Evolutionary conservation across 257 asterid genomes (phyloP), one percentile per base, ranked within the genome.

Genomic region (Solanum ahanhuiri): DNA sequence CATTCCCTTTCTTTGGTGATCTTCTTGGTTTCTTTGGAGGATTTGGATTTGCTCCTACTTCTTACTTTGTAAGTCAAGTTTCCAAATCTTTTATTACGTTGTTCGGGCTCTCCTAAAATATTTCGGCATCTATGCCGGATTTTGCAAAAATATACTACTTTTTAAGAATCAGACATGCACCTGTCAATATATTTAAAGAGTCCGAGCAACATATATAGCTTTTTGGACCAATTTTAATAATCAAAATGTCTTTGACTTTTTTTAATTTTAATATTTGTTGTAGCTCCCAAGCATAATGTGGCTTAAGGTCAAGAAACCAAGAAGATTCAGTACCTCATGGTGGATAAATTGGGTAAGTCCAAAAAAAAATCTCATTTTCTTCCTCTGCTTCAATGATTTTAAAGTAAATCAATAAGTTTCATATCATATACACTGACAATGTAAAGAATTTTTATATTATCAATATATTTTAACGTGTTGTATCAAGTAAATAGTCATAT

Each of bases 11-110:
- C 93, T 96, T 96, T 82, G 99, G 99, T 28, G 99, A 94, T 85
- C 95, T 95, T 37, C 98, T 95, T 87, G 99, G 99, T 45, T 96
- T 96, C 96, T 95, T 96, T 81, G 99, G 99, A 81, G 98, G 99
- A 83, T 94, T 96, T 90, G 99, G 97, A 35, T 96, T 96, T 89
- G 98, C 99, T 87, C 97, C 99, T 34, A 96, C 98, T 83, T 91
- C 98, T 83, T 96, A 94, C 88, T 93, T 96, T 87, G 99, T 96
- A 83, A 94, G 99, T 66, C 60, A 67, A 31, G 17, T 58, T 18
- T 58, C 35, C 45, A 48, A 77, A 34, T 66, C 39, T 18, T 31
- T 9, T 33, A 9, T 45, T 17, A 64, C 0, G 71, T 64, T 63
- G 1, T 1, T 63, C 35, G 5, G 20, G 1, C 20, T 66, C 72